These are phyloP conservation scores for Lentinus tigrinus DNA, from an alignment of 768 basidiomycete genomes.

Conservation along the genomic window DNA sequence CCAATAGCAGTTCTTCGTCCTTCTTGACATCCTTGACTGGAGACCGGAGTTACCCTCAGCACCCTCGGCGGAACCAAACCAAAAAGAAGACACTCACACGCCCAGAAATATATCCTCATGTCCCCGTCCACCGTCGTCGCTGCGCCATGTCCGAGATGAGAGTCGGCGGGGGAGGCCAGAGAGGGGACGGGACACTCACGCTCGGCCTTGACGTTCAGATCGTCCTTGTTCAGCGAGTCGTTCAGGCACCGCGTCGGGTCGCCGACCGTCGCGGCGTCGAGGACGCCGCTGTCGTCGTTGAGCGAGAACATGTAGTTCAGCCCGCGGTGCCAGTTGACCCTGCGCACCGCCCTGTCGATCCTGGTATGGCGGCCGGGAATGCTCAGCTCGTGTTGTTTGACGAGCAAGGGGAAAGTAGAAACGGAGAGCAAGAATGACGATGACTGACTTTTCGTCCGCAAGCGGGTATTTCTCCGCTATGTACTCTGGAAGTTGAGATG, in stretches of 20 bases:
- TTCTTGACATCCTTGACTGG: constrained; percentile 26
- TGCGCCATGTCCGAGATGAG: constrained; percentile 4
- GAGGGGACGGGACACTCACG: too few species aligned
- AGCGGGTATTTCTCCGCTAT: constrained; percentile 6
- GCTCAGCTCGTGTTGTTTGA: too few species aligned
- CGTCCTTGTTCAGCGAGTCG: constrained; percentile 15
- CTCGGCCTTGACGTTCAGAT: constrained; percentile 19
- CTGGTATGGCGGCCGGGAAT: not conserved
- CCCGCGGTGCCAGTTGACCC: constrained; percentile 9
- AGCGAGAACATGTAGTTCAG: constrained; percentile 37
- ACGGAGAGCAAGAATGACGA: too few species aligned
- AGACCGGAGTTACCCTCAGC: not conserved
- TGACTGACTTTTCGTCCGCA: not conserved
- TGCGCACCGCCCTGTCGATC: not conserved
- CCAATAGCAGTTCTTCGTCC: constrained; percentile 34
- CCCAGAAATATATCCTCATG: constrained; percentile 37
- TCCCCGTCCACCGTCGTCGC: constrained; percentile 34
- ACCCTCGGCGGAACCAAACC: too few species aligned
- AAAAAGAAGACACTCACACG: constrained; percentile 28
- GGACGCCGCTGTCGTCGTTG: constrained; percentile 5
- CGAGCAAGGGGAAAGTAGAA: too few species aligned
- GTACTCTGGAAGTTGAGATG: constrained; percentile 8
- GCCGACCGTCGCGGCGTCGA: constrained; percentile 40
- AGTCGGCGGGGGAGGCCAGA: too few species aligned
- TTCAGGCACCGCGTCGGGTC: constrained; percentile 48